Evolutionary conservation across 371 early-diverging fungal genomes (phyloP).

Genomic region (Chytridiales sp.): DNA sequence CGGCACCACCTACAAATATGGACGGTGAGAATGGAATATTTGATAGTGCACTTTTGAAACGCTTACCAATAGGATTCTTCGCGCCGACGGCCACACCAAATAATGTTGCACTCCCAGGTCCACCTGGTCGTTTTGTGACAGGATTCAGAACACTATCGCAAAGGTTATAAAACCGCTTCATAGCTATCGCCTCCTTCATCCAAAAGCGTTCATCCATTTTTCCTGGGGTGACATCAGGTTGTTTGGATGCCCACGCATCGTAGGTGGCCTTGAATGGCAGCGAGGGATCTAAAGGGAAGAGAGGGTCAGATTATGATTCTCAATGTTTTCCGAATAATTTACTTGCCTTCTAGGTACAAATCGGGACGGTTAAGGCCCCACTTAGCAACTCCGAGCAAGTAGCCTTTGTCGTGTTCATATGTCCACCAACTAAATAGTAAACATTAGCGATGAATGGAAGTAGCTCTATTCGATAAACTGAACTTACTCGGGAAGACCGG

Average conservation of each 20-base stretch:
- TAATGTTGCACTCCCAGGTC: not conserved
- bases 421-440: slow-evolving; percentile 66
- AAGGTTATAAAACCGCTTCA: slow-evolving; percentile 43
- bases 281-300: slow-evolving; percentile 31
- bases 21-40: not conserved
- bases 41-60: not conserved
- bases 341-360: slow-evolving; percentile 63
- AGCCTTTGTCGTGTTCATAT: slow-evolving; percentile 64
- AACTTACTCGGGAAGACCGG: slow-evolving; percentile 35
- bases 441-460: not conserved
- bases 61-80: not conserved
- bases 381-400: slow-evolving; percentile 66
- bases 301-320: not conserved
- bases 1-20: not conserved
- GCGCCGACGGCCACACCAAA: slow-evolving; percentile 12
- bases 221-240: slow-evolving; percentile 30
- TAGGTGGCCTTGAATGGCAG: slow-evolving; percentile 39
- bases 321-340: slow-evolving; percentile 4
- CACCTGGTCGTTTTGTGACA: slow-evolving; percentile 15
- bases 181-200: slow-evolving; percentile 47
- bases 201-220: slow-evolving; percentile 48
- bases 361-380: slow-evolving; percentile 74
- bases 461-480: not conserved
- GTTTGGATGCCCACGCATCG: too few species aligned
- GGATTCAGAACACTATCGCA: slow-evolving; percentile 36